Percentiles rank a stretch among this genome's conserved stretches.
Conservation (phyloP, 306 rosid species). For the Clitoria ternatea region DNA sequence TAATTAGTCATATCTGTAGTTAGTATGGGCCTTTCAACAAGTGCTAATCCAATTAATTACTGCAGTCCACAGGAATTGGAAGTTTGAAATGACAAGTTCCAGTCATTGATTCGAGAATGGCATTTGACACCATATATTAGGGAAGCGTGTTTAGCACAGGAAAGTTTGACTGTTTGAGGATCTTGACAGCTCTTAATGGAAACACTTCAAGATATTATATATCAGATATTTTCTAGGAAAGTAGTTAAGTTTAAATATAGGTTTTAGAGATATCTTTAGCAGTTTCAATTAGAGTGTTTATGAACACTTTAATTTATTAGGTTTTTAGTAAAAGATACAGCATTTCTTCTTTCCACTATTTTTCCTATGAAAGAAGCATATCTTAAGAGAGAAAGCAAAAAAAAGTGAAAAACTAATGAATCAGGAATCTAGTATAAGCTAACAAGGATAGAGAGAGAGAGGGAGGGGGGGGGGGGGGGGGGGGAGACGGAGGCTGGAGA, state of each 20-base stretch:
- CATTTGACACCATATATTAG: slow-evolving; percentile 11
- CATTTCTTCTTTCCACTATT: background rate
- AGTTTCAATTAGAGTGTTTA: background rate
- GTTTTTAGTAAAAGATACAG: background rate
- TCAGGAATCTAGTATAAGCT: background rate
- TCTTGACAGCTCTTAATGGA: background rate
- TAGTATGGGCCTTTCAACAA: too few relatives aligned
- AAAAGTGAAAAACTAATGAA: background rate
- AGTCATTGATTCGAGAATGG: background rate
- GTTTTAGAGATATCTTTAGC: background rate
- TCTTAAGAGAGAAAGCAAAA: background rate
- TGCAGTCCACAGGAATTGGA: slow-evolving; percentile 6
- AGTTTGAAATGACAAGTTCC: slow-evolving; percentile 8
- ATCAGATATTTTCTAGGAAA: background rate
- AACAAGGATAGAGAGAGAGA: background rate
- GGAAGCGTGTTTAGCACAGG: background rate
- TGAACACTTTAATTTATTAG: background rate
- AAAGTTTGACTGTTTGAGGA: background rate
- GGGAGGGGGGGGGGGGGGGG: too few relatives aligned
- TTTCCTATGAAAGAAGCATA: background rate
- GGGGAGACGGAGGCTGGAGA: too few relatives aligned
- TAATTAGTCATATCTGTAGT: too few relatives aligned
- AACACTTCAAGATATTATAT: background rate
- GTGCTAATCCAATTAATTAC: background rate
- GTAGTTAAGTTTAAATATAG: background rate